Evolutionary conservation across 768 basidiomycete genomes (phyloP).

Genomic region (Tricholoma hemisulphureum): DNA sequence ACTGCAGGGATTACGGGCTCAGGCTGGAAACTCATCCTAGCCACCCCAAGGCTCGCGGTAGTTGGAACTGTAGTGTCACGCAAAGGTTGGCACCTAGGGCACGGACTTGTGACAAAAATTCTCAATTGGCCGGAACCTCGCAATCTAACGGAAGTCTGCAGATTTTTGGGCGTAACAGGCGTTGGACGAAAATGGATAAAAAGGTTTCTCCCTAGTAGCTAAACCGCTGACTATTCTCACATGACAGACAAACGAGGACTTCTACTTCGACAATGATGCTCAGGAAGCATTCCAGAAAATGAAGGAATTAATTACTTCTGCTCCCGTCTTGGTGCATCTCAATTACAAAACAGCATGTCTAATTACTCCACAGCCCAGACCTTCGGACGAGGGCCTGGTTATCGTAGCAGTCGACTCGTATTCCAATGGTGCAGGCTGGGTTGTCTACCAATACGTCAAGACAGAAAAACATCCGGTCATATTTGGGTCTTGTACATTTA

Average conservation of each 20-base stretch:
- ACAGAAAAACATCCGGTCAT: too few relatives aligned
- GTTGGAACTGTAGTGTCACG: too few relatives aligned
- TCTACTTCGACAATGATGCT: conserved; percentile 23
- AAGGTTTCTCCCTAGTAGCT: conserved; percentile 20
- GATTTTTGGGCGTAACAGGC: conserved; percentile 25
- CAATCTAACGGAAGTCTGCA: too few relatives aligned
- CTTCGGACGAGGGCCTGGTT: conserved; percentile 19
- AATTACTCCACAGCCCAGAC: conserved; percentile 5
- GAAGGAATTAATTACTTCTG: conserved; percentile 16
- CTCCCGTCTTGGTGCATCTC: conserved; percentile 30
- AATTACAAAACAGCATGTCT: conserved; percentile 24
- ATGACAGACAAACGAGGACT: conserved; percentile 13
- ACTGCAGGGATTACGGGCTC: too few relatives aligned
- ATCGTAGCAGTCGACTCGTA: conserved; percentile 36
- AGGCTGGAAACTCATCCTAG: too few relatives aligned
- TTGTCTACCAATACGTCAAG: conserved; percentile 34
- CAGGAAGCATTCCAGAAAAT: conserved; percentile 23
- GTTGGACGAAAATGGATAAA: conserved; percentile 9
- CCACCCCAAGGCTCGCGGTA: too few relatives aligned
- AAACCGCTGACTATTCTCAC: conserved; percentile 25
- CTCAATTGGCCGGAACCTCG: too few relatives aligned
- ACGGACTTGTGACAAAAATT: too few relatives aligned
- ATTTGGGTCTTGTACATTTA: too few relatives aligned
- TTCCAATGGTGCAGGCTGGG: conserved; percentile 31
- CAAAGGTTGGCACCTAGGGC: too few relatives aligned